phyloP scores from a whole-genome alignment of 441 rosid species.

The Dalechampia spathulata region DNA sequence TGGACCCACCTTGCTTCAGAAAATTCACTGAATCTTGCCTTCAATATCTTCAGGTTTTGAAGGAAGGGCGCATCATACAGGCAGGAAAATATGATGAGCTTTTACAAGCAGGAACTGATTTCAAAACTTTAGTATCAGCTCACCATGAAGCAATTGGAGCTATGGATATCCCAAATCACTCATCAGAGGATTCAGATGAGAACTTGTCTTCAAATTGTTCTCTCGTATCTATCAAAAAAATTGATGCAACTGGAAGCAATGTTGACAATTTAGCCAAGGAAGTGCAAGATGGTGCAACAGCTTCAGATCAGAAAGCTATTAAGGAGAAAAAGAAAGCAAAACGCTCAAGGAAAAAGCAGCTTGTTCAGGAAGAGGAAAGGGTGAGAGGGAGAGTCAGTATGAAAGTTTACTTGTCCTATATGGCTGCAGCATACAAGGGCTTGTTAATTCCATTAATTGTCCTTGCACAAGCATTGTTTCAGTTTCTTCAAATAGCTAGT shows the following conservation, averaged over 20 bases:
- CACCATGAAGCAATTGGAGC: conserved; percentile 98
- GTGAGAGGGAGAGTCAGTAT: conserved; percentile 94
- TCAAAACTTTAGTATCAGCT: conserved; percentile 85
- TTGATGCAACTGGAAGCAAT: conserved; percentile 46
- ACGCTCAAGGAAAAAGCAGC: conserved; percentile 87
- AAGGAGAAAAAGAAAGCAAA: conserved; percentile 95
- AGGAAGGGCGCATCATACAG: conserved; percentile 88
- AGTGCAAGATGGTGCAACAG: conserved; percentile 68
- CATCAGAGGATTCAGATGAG: conserved; percentile 91
- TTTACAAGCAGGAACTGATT: conserved; percentile 96
- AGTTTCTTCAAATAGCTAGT: conserved; percentile 98
- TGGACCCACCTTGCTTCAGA: background rate
- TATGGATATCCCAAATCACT: conserved; percentile 81
- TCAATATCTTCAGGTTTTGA: conserved; percentile 63
- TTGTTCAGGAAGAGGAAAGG: conserved; percentile 99
- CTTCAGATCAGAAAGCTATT: conserved; percentile 73
- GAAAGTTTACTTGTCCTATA: conserved; percentile 94
- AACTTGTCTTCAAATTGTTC: conserved; percentile 35
- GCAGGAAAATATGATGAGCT: conserved; percentile 97
- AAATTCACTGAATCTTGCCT: background rate
- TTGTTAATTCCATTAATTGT: conserved; percentile 81
- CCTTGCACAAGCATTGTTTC: conserved; percentile 83
- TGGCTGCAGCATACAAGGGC: conserved; percentile 98
- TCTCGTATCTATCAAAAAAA: conserved; percentile 37
- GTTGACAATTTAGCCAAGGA: conserved; percentile 76